These are phyloP conservation scores for Cyphellophora attinorum DNA, from an alignment of 2,329 filamentous ascomycete genomes.

Conservation along the genomic window DNA sequence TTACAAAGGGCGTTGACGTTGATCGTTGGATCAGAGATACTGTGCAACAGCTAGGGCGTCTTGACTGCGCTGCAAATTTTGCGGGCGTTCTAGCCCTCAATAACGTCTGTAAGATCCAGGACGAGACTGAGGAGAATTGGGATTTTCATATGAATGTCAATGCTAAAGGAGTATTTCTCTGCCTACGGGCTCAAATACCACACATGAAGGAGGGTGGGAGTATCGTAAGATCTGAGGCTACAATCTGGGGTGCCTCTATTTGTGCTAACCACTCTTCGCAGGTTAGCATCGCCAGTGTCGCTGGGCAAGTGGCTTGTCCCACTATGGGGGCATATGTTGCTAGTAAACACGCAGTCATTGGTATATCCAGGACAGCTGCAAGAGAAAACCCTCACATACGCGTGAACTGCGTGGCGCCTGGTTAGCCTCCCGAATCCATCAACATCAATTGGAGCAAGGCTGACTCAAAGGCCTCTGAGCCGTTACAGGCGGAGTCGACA, in stretches of 20 bases:
- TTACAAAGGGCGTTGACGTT: slow-evolving; percentile 7
- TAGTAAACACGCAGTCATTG: slow-evolving; percentile 34
- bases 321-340: slow-evolving; percentile 32
- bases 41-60: slow-evolving; percentile 12
- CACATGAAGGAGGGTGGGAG: slow-evolving; percentile 28
- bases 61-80: slow-evolving; percentile 16
- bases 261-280: slow-evolving; percentile 1
- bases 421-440: no score
- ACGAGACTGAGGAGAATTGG: slow-evolving; percentile 32
- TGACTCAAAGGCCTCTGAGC: no score
- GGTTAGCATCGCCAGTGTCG: slow-evolving; percentile 7
- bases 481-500: slow-evolving; percentile 1
- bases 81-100: slow-evolving; percentile 16
- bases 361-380: slow-evolving; percentile 31
- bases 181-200: slow-evolving; percentile 38
- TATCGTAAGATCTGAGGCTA: no score
- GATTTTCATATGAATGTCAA: slow-evolving; percentile 35
- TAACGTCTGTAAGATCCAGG: no score
- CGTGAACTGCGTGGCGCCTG: slow-evolving; percentile 23
- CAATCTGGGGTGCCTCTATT: no score
- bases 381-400: slow-evolving; percentile 24
- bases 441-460: no score
- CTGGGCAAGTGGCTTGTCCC: slow-evolving; percentile 23
- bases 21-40: slow-evolving; percentile 12
- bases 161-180: slow-evolving; percentile 40